Percentiles rank a stretch among this genome's conserved stretches.
These are phyloP conservation scores for Colletotrichum sp. DNA, from an alignment of 2,329 filamentous ascomycete species.

Conservation along the genomic window DNA sequence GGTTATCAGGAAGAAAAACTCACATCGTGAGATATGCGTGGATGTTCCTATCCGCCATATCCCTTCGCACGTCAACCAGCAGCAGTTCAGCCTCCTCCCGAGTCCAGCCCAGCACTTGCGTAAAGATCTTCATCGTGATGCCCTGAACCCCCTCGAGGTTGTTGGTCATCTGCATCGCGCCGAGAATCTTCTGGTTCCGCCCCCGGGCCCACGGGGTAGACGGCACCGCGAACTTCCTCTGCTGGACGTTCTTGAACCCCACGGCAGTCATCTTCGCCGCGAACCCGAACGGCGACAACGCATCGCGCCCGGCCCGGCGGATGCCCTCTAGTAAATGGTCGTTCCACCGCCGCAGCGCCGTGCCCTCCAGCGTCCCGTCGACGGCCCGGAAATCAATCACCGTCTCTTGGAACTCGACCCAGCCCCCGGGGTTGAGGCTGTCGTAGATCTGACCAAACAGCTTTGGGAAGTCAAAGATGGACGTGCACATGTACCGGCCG, in stretches of 20 bases:
- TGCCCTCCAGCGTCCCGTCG: constrained; percentile 40
- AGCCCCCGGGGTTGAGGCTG: constrained; percentile 40
- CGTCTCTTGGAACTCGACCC: constrained; percentile 58
- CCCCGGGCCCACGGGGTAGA: constrained; percentile 41
- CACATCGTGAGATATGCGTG: constrained; percentile 35
- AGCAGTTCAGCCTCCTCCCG: constrained; percentile 34
- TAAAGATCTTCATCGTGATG: constrained; percentile 35
- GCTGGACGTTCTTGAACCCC: constrained; percentile 38
- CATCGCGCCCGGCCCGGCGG: constrained; percentile 39
- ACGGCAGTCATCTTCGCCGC: constrained; percentile 40
- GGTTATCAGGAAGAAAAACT: constrained; percentile 1
- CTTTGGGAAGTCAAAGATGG: constrained; percentile 36
- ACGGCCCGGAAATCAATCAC: constrained; percentile 75
- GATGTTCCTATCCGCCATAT: constrained; percentile 32
- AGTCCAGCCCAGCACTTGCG: constrained; percentile 33
- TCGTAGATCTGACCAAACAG: constrained; percentile 42
- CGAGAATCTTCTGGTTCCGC: constrained; percentile 38
- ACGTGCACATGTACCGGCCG: constrained; percentile 32
- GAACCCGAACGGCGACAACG: constrained; percentile 39
- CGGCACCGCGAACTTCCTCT: constrained; percentile 33
- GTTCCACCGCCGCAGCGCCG: constrained; percentile 36
- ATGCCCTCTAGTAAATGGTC: constrained; percentile 38
- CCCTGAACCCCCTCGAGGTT: constrained; percentile 35
- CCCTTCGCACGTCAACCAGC: constrained; percentile 33
- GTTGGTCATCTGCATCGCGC: constrained; percentile 38